A percentile compares a stretch with the other conserved stretches of the same genome.
Conservation (phyloP, 2,329 filamentous ascomycete genomes). For the Pseudopyricularia javanii region DNA sequence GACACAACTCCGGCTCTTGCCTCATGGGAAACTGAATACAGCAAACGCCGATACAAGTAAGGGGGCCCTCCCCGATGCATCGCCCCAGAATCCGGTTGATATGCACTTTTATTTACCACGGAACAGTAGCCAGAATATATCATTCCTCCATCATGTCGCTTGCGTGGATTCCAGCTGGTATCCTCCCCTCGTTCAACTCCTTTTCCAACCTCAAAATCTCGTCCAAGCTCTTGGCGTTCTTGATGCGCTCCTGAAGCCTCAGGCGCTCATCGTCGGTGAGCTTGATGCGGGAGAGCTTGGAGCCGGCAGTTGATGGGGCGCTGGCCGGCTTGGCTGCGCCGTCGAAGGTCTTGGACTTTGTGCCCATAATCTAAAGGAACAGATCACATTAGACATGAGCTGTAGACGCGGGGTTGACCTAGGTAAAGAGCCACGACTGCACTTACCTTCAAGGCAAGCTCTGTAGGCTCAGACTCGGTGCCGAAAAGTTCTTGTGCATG, state of each 20-base stretch:
- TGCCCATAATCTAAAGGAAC: conserved; percentile 56
- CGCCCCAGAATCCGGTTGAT: background rate
- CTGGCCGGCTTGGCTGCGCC: conserved; percentile 24
- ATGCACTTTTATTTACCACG: background rate
- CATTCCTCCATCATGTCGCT: conserved; percentile 51
- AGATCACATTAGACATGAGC: background rate
- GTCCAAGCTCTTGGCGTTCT: conserved; percentile 75
- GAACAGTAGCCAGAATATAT: background rate
- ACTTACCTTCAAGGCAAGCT: conserved; percentile 58
- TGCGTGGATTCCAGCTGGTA: conserved; percentile 57
- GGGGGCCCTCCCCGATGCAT: too few species aligned
- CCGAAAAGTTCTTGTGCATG: conserved; percentile 76
- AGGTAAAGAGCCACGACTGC: background rate
- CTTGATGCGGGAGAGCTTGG: conserved; percentile 66
- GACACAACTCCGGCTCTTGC: background rate
- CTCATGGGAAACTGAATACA: background rate
- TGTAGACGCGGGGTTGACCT: background rate
- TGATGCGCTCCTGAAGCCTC: conserved; percentile 75
- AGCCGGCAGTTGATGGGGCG: conserved; percentile 23
- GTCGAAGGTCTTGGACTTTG: conserved; percentile 69
- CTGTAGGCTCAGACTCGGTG: conserved; percentile 62
- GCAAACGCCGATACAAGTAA: background rate
- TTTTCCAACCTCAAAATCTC: conserved; percentile 88
- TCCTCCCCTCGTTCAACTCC: conserved; percentile 75
- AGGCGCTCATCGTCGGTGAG: conserved; percentile 82